Base-by-base conservation (phyloP, 371 early-diverging fungal genomes). In the Mortierella sp. region DNA sequence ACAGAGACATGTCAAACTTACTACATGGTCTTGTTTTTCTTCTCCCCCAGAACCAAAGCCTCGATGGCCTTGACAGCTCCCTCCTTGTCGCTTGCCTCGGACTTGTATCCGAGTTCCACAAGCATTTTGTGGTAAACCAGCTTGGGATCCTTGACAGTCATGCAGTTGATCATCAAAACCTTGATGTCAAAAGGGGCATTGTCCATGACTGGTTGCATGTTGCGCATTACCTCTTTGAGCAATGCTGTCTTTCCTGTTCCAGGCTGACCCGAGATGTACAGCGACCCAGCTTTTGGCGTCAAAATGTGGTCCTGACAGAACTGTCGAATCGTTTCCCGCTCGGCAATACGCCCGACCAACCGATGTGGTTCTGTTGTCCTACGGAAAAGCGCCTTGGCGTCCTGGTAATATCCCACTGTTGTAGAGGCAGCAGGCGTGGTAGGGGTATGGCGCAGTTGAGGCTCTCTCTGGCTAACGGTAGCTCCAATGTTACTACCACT, bases 201-300 rank as follows among this genome's bases (percentile, higher is more conserved):
- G 34, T 58, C 48, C 31, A 83, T 42, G 4, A 88, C 83, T 55
- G 77, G 74, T 73, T 80, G 82, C 84, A 82, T 88, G 11, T 84
- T 70, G 24, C 88, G 88, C 60, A 92, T 86, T 9, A 94, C 88
- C 72, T 95, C 94, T 14, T 89, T 91, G 31, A 98, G 79, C 78
- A 97, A 90, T 21, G 97, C 98, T 5, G 97, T 98, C 86, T 98
- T 98, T 57, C 98, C 98, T 8, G 98, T 97, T 9, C 98, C 98
- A 0, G 98, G 98, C 58, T 91, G 91, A 5, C 98, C 98, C 5
- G 96, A 95, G n/a, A 98, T 92, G 84, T 97, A 98, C 42, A 98
- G 89, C 63, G 96, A 79, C 31, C 81, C 80, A 42, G 76, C 89
- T 87, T 76, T 83, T 71, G 76, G 75, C 14, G 77, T 70, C 73